These are phyloP conservation scores for Sporothrix curviconia DNA, from an alignment of 2,329 filamentous ascomycete genomes.

Conservation along the genomic window DNA sequence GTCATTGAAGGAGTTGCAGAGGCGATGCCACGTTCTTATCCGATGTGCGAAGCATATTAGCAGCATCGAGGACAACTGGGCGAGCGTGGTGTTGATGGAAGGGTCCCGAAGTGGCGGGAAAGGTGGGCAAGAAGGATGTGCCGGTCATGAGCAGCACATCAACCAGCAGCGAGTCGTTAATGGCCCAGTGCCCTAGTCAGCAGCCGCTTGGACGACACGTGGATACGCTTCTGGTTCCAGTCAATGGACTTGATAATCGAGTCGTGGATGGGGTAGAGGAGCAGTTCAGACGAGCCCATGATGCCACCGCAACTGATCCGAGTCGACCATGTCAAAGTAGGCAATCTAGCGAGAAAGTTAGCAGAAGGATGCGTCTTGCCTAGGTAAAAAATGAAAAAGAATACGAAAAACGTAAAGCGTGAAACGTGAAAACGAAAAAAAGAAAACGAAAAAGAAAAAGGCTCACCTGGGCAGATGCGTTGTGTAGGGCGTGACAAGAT, in stretches of 20 bases:
- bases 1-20: conserved; percentile 74
- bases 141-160: conserved; percentile 80
- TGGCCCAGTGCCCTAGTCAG: conserved; percentile 62
- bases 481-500: conserved; percentile 80
- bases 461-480: conserved; percentile 75
- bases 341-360: conserved; percentile 51
- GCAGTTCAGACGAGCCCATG: conserved; percentile 76
- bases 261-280: conserved; percentile 79
- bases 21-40: conserved; percentile 63
- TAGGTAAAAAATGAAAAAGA: too few species aligned
- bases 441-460: conserved; percentile 2
- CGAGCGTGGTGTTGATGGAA: conserved; percentile 47
- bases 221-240: conserved; percentile 61
- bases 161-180: conserved; percentile 66
- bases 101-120: conserved; percentile 67
- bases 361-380: background rate
- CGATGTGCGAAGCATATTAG: conserved; percentile 67
- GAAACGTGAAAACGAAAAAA: too few species aligned
- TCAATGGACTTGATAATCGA: conserved; percentile 62
- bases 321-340: conserved; percentile 64
- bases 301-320: conserved; percentile 66
- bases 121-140: conserved; percentile 69
- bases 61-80: conserved; percentile 65
- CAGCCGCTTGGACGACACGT: conserved; percentile 56
- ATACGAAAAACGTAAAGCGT: too few species aligned